phyloP scores from a whole-genome alignment of 176 grass and related monocot species.

The Canna indica region DNA sequence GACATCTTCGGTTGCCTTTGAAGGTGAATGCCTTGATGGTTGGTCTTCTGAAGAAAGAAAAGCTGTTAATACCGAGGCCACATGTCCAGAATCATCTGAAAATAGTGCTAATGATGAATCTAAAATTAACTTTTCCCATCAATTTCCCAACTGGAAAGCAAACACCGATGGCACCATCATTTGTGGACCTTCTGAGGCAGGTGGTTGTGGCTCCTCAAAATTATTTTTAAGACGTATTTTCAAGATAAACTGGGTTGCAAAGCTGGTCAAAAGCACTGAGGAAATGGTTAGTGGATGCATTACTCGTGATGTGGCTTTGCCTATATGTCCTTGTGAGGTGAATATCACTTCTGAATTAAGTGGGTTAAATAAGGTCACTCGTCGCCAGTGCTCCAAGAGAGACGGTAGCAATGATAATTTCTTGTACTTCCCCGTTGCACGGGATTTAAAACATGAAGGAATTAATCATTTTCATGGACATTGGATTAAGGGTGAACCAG shows the following conservation, averaged over 20 bases:
- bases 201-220: slow-evolving; percentile 79
- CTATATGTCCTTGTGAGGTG: slow-evolving; percentile 28
- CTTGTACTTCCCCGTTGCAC: slow-evolving; percentile 47
- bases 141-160: slow-evolving; percentile 79
- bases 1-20: slow-evolving; percentile 25
- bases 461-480: slow-evolving; percentile 69
- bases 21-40: slow-evolving; percentile 29
- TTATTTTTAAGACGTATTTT: slow-evolving; percentile 85
- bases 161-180: slow-evolving; percentile 59
- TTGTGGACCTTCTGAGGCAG: slow-evolving; percentile 52
- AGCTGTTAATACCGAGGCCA: slow-evolving; percentile 26
- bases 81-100: slow-evolving; percentile 26
- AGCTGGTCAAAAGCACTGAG: slow-evolving; percentile 76
- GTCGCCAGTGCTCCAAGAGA: slow-evolving; percentile 33
- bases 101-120: slow-evolving; percentile 34
- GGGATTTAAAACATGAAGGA: slow-evolving; percentile 57
- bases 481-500: slow-evolving; percentile 73
- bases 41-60: slow-evolving; percentile 31
- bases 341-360: slow-evolving; percentile 21
- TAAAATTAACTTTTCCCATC: slow-evolving; percentile 43
- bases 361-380: slow-evolving; percentile 13
- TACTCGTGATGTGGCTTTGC: slow-evolving; percentile 34
- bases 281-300: slow-evolving; percentile 90
- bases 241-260: slow-evolving; percentile 96
- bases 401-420: slow-evolving; percentile 27